A percentile compares a stretch with the other conserved stretches of the same genome.
Conservation (phyloP, 805 yeast genomes). For the Priceomyces carsonii region DNA sequence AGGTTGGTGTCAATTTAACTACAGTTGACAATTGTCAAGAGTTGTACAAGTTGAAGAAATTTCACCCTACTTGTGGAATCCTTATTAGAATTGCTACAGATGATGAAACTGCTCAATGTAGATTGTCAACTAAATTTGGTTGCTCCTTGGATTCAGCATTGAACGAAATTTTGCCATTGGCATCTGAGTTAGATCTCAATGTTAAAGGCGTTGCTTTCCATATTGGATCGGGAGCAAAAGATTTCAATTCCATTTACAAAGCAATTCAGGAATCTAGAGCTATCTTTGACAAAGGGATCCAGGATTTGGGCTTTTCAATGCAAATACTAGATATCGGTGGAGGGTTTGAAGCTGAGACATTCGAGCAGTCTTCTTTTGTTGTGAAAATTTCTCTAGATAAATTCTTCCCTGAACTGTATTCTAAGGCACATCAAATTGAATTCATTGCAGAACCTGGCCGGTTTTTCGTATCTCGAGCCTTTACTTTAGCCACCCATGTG, state of each 20-base stretch:
- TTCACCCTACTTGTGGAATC: constrained; percentile 68
- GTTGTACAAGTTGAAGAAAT: constrained; percentile 65
- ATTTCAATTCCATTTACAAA: constrained; percentile 60
- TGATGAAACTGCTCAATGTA: constrained; percentile 84
- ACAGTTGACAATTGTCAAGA: constrained; percentile 92
- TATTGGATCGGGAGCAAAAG: constrained; percentile 91
- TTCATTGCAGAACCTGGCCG: constrained; percentile 95
- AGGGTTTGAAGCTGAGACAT: constrained; percentile 73
- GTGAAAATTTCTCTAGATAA: constrained; percentile 56
- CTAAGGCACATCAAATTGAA: constrained; percentile 26
- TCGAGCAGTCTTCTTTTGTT: constrained; percentile 57
- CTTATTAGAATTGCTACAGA: constrained; percentile 85
- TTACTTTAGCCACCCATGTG: constrained; percentile 79
- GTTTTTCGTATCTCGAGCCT: constrained; percentile 80
- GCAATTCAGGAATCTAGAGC: constrained; percentile 72
- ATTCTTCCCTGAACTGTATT: constrained; percentile 53
- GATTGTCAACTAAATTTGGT: constrained; percentile 87
- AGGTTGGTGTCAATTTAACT: constrained; percentile 60
- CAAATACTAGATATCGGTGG: constrained; percentile 85
- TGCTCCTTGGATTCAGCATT: constrained; percentile 60
- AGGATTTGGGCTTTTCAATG: constrained; percentile 37
- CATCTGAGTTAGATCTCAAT: constrained; percentile 59
- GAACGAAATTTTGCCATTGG: constrained; percentile 55
- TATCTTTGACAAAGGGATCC: constrained; percentile 62
- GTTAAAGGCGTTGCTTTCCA: constrained; percentile 92